A percentile compares a stretch with the other conserved stretches of the same genome.
Evolutionary conservation across 2,329 filamentous ascomycete species (phyloP).

Genomic region (Beauveria bassiana): DNA sequence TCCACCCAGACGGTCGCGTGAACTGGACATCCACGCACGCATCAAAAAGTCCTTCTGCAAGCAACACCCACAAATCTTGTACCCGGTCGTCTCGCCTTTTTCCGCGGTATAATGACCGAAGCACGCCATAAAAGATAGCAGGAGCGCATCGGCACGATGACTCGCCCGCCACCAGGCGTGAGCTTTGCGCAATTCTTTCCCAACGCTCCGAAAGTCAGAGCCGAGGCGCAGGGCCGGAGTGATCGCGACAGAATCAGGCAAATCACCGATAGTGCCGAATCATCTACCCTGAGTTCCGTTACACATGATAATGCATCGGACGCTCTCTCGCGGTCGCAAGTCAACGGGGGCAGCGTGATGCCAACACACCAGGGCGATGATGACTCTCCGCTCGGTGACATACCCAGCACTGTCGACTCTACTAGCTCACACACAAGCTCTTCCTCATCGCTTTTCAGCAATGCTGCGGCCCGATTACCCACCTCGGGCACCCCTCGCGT

Average conservation of each 20-base stretch:
- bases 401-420: slow-evolving; percentile 63
- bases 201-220: slow-evolving; percentile 60
- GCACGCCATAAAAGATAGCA: slow-evolving; percentile 45
- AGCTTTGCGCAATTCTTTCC: slow-evolving; percentile 85
- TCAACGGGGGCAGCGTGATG: slow-evolving; percentile 22
- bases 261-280: slow-evolving; percentile 17
- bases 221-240: slow-evolving; percentile 32
- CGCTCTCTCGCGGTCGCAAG: background rate
- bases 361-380: slow-evolving; percentile 41
- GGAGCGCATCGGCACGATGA: slow-evolving; percentile 56
- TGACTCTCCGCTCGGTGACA: slow-evolving; percentile 55
- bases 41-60: slow-evolving; percentile 3
- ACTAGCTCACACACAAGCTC: slow-evolving; percentile 65
- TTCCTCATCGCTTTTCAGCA: slow-evolving; percentile 63
- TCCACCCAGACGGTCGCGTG: slow-evolving; percentile 10
- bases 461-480: slow-evolving; percentile 33
- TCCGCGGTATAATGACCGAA: slow-evolving; percentile 49
- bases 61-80: slow-evolving; percentile 4
- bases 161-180: slow-evolving; percentile 65
- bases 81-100: slow-evolving; percentile 14
- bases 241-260: slow-evolving; percentile 25
- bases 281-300: slow-evolving; percentile 18
- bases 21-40: slow-evolving; percentile 1
- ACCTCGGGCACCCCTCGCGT: slow-evolving; percentile 29
- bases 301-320: slow-evolving; percentile 18